Conservation (phyloP, 2,329 filamentous ascomycete species). For the Botrytis tulipae region DNA sequence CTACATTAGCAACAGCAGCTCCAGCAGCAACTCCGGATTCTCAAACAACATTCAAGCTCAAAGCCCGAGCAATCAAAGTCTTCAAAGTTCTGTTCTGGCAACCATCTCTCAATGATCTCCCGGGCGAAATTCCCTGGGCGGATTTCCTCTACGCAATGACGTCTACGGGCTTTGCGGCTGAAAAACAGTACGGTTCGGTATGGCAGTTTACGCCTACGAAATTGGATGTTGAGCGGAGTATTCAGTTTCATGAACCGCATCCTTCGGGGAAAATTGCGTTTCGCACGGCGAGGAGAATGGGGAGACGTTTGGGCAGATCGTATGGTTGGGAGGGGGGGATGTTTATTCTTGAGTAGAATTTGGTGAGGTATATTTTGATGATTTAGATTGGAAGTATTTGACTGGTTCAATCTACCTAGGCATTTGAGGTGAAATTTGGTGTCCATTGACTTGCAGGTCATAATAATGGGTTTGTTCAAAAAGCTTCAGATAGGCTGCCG, state of each 20-base stretch:
- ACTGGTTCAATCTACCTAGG: no score
- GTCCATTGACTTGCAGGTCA: no score
- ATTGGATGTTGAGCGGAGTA: slow-evolving; percentile 46
- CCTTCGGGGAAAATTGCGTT: slow-evolving; percentile 52
- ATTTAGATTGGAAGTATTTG: neutral
- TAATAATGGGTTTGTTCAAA: neutral
- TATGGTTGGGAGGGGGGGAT: slow-evolving; percentile 51
- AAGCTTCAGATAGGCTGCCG: neutral
- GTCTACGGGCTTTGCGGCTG: slow-evolving; percentile 48
- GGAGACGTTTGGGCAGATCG: slow-evolving; percentile 47
- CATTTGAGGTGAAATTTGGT: no score
- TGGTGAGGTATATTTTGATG: neutral
- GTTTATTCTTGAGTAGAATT: slow-evolving; percentile 41
- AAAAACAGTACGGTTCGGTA: slow-evolving; percentile 59
- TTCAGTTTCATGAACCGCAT: slow-evolving; percentile 47
- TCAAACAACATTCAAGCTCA: slow-evolving; percentile 39
- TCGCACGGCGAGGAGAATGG: slow-evolving; percentile 46
- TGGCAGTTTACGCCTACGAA: slow-evolving; percentile 55
- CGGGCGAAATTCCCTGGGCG: slow-evolving; percentile 51
- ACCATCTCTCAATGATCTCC: slow-evolving; percentile 39
- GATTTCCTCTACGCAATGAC: slow-evolving; percentile 55
- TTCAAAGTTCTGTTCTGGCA: slow-evolving; percentile 46
- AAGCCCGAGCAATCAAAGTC: slow-evolving; percentile 43
- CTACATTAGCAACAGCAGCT: neutral
- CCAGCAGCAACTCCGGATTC: slow-evolving; percentile 15